Percentiles rank a stretch among this genome's conserved stretches.
Conservation (phyloP, 2,329 filamentous ascomycete species). For the Trichoderma sp. region DNA sequence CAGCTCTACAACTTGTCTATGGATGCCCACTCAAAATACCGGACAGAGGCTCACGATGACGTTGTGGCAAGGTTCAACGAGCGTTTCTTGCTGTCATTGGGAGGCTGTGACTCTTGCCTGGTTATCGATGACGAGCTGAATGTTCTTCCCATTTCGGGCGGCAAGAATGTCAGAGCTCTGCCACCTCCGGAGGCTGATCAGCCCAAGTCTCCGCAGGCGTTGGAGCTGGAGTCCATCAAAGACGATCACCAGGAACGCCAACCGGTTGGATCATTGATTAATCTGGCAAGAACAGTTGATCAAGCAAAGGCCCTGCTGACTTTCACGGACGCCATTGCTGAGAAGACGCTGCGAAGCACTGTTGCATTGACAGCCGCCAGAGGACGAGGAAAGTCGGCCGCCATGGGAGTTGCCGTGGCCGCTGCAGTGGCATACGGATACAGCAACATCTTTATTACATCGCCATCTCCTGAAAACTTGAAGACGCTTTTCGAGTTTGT, state of each 20-base stretch:
- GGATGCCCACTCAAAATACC: constrained; percentile 95
- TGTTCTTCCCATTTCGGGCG: constrained; percentile 92
- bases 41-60: constrained; percentile 93
- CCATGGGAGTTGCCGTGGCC: constrained; percentile 88
- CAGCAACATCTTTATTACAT: constrained; percentile 99
- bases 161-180: constrained; percentile 80
- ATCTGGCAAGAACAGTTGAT: constrained; percentile 84
- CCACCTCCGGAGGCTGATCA: constrained; percentile 73
- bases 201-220: constrained; percentile 65
- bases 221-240: constrained; percentile 83
- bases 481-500: constrained; percentile 98
- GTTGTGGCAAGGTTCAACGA: constrained; percentile 97
- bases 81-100: constrained; percentile 89
- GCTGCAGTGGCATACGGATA: constrained; percentile 94
- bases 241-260: constrained; percentile 81
- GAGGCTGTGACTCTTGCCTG: constrained; percentile 90
- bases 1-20: constrained; percentile 96
- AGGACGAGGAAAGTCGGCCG: constrained; percentile 95
- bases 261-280: constrained; percentile 79
- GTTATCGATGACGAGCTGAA: constrained; percentile 98
- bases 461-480: constrained; percentile 94
- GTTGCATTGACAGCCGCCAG: constrained; percentile 90
- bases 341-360: constrained; percentile 92
- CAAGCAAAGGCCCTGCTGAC: constrained; percentile 96
- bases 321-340: constrained; percentile 92